Evolutionary conservation across 345 rosid genomes (phyloP).

Genomic region (Hypericum perforatum): DNA sequence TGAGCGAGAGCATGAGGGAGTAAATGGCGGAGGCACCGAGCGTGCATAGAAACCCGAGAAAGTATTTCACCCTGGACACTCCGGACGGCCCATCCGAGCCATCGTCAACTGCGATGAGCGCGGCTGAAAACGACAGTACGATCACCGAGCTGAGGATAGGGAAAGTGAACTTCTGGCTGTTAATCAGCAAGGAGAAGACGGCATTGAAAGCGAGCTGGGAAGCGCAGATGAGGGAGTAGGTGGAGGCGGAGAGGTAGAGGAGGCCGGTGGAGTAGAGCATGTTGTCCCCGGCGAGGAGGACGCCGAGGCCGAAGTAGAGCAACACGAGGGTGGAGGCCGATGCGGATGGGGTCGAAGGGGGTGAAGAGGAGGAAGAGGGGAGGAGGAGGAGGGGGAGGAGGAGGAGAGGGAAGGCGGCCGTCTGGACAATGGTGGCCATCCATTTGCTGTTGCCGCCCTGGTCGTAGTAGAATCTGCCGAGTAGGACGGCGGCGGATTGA

Average conservation of each 20-base stretch:
- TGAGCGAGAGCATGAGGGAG: too few species aligned
- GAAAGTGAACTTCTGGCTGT: slow-evolving; percentile 61
- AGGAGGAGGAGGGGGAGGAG: slow-evolving; percentile 41
- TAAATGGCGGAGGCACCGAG: slow-evolving; percentile 50
- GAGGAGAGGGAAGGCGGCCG: slow-evolving; percentile 58
- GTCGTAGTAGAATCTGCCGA: slow-evolving; percentile 57
- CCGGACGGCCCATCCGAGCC: slow-evolving; percentile 46
- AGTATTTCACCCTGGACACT: slow-evolving; percentile 42
- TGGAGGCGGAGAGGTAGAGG: slow-evolving; percentile 62
- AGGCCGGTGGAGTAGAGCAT: slow-evolving; percentile 64
- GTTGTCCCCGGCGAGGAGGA: slow-evolving; percentile 50
- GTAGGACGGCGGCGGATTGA: slow-evolving; percentile 55
- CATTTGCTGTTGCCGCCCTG: slow-evolving; percentile 62
- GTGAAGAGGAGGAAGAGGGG: slow-evolving; percentile 27
- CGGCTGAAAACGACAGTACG: slow-evolving; percentile 62
- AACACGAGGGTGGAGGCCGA: slow-evolving; percentile 26
- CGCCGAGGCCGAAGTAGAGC: slow-evolving; percentile 56
- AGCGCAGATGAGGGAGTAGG: slow-evolving; percentile 71
- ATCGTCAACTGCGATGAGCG: slow-evolving; percentile 51
- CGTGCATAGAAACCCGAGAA: slow-evolving; percentile 47
- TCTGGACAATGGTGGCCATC: slow-evolving; percentile 60
- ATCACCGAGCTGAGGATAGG: slow-evolving; percentile 47
- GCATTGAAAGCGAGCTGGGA: slow-evolving; percentile 73
- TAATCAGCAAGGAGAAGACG: slow-evolving; percentile 61
- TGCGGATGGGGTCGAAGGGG: slow-evolving; percentile 27